Evolutionary conservation across 768 basidiomycete genomes (phyloP), one percentile per base, ranked within the genome.

Genomic region (Rhodocollybia butyracea): DNA sequence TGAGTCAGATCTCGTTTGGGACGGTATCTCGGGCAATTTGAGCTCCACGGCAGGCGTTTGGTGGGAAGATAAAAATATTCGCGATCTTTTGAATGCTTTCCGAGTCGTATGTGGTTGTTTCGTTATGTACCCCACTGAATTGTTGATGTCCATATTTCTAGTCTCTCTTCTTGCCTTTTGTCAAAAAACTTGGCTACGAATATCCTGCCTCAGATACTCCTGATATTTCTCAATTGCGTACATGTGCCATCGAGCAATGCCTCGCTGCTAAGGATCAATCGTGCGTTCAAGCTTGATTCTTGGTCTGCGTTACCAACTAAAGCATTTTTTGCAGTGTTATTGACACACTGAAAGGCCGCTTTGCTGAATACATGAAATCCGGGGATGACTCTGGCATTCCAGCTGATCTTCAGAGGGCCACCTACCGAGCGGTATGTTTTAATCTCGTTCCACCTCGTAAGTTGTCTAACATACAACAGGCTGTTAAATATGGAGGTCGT

Each of bases 361-460:
- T 98, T 75, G 72, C 75, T 36, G 72, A 81, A 30, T 92, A 86
- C 66, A 68, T 88, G 63, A 77, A 83, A 57, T 89, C 84, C 13
- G 83, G 83, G 7, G 89, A 96, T 64, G 83, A 89, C 62, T 87
- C 88, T 0, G 76, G 70, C 50, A 91, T 99, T 60, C 91, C 92
- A 8, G 81, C 84, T 27, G 95, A 98, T 72, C 70, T 98, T 42
- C 80, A 87, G 60, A 64, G 74, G 27, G 71, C 77, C 36, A 82
- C 82, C 40, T 86, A 77, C 67, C 62, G 66, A 26, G 76, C 71
- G 48, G 87, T 88, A 60, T 15, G 81, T 65, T 89, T 88, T 72
- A 21, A 26, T 39, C 12, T 39, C 29, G 21, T 24, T 17, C 13
- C 13, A 32, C 36, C 22, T 22, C 32, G 15, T 24, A 5, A 24